Evolutionary conservation across 139 green algal species (phyloP).

Genomic region (Chlorella sp.): DNA sequence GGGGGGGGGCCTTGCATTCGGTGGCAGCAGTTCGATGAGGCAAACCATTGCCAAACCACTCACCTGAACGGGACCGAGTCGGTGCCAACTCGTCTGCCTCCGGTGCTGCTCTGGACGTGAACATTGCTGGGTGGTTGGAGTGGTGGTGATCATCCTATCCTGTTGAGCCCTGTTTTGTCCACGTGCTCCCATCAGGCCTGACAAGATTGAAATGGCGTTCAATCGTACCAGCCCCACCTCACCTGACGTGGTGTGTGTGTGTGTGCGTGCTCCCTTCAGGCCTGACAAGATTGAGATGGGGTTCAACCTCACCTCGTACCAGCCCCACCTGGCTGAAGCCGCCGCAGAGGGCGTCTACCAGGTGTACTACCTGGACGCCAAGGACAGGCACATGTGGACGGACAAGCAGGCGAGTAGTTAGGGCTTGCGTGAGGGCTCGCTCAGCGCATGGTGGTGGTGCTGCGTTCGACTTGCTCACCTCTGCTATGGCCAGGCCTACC

Average conservation of each 20-base stretch:
- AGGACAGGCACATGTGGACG: constrained; percentile 38
- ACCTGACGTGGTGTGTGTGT: not conserved
- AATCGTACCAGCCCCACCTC: constrained; percentile 67
- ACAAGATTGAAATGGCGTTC: constrained; percentile 69
- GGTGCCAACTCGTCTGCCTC: too few species aligned
- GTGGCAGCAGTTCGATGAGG: too few species aligned
- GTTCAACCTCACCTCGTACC: constrained; percentile 66
- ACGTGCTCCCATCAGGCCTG: constrained; percentile 9
- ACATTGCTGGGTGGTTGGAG: not conserved
- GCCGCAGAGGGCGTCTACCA: constrained; percentile 49
- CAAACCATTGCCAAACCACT: too few species aligned
- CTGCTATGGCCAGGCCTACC: too few species aligned
- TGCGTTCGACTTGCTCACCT: too few species aligned
- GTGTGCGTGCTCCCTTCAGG: constrained; percentile 2
- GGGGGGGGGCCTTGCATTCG: too few species aligned
- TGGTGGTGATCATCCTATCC: not conserved
- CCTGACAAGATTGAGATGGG: constrained; percentile 62
- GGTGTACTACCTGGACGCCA: constrained; percentile 56
- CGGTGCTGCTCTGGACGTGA: not conserved
- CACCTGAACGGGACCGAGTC: too few species aligned
- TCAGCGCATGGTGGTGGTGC: too few species aligned
- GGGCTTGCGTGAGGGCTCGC: too few species aligned
- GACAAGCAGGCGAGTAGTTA: constrained; percentile 32
- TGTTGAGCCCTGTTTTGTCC: not conserved
- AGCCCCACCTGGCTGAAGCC: constrained; percentile 46